Conservation (phyloP, 257 asterid species). For the Paulownia fortunei region DNA sequence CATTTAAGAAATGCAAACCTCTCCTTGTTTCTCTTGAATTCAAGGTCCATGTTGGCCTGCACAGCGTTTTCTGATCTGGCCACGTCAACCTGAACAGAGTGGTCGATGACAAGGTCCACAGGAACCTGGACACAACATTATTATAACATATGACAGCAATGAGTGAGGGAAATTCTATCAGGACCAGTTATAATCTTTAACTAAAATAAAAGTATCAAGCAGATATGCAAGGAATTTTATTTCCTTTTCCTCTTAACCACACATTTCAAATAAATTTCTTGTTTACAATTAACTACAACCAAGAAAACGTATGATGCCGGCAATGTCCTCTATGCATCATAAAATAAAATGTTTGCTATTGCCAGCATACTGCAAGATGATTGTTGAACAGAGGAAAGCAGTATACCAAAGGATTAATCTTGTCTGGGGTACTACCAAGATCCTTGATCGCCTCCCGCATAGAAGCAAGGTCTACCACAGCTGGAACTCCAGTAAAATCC, state of each 20-base stretch:
- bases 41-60: constrained; percentile 90
- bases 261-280: neutral
- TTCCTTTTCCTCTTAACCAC: neutral
- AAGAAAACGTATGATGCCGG: neutral
- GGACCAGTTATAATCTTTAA: neutral
- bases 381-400: constrained; percentile 11
- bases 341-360: neutral
- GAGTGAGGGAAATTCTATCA: neutral
- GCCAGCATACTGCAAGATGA: neutral
- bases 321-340: neutral
- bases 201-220: neutral
- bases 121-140: constrained; percentile 68
- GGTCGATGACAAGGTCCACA: constrained; percentile 94
- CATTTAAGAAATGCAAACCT: constrained; percentile 95
- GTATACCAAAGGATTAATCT: constrained; percentile 85
- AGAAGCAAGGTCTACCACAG: constrained; percentile 92
- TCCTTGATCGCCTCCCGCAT: constrained; percentile 94
- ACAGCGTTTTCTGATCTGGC: constrained; percentile 93
- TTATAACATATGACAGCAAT: neutral
- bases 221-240: neutral
- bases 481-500: constrained; percentile 99
- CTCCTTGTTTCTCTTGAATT: constrained; percentile 83
- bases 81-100: constrained; percentile 93
- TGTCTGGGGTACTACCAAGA: constrained; percentile 79
- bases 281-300: neutral